These are phyloP conservation scores for Candida vartiovaarae DNA, from an alignment of 805 yeast species.

Conservation along the genomic window DNA sequence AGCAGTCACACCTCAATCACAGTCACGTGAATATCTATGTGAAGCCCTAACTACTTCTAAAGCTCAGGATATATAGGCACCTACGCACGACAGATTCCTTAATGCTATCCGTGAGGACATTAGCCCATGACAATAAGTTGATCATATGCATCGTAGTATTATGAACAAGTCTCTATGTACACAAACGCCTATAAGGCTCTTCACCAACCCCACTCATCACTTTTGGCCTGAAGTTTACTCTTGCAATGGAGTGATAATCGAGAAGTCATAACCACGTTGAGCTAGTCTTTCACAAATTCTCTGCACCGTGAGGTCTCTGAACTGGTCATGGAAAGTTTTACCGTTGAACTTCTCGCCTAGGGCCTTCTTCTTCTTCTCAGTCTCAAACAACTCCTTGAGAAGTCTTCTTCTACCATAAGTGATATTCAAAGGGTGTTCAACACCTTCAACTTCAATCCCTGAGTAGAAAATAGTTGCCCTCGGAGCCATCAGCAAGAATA, in stretches of 20 bases:
- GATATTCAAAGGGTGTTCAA: slow-evolving; percentile 37
- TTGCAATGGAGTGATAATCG: slow-evolving; percentile 17
- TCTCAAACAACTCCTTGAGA: slow-evolving; percentile 45
- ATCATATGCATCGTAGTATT: slow-evolving; percentile 10
- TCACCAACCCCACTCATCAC: no score
- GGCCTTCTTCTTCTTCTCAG: slow-evolving; percentile 36
- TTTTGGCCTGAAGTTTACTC: no score
- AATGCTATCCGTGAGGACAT: no score
- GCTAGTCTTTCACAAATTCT: slow-evolving; percentile 45
- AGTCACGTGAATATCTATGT: neutral
- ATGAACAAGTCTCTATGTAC: slow-evolving; percentile 1
- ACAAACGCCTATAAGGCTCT: neutral
- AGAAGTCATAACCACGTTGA: slow-evolving; percentile 29
- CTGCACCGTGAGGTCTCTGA: slow-evolving; percentile 37
- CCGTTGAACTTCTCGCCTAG: slow-evolving; percentile 39
- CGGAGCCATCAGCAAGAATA: slow-evolving; percentile 25
- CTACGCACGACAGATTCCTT: no score
- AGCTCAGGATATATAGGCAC: no score
- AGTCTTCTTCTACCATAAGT: slow-evolving; percentile 61
- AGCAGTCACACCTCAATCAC: neutral
- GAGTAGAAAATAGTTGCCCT: slow-evolving; percentile 42
- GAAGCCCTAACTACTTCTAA: slow-evolving; percentile 1
- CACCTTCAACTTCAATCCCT: slow-evolving; percentile 31
- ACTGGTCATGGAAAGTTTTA: slow-evolving; percentile 35
- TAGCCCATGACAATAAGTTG: neutral